Base-by-base conservation (phyloP, 1,284 basidiomycete species). In the Rhodotorula sp. region DNA sequence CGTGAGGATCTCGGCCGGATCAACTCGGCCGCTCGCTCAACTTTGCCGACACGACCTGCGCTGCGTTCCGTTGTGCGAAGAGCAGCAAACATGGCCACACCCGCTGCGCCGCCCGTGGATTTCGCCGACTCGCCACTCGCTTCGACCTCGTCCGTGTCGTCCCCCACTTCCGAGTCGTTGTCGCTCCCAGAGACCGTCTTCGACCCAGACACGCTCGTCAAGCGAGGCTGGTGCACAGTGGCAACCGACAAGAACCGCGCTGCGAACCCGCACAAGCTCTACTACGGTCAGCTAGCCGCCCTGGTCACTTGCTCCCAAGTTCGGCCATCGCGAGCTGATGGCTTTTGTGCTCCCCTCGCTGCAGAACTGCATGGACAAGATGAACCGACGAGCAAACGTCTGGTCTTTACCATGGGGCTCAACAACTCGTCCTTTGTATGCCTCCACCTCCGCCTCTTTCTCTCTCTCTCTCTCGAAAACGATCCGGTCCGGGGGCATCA, bases 331-430 rank as follows among this genome's bases (percentile, higher is more conserved):
- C 38, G 38, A 43, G 34, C 34, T 34, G 34, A 7, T 43, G 8
- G 10, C 21, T 7, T 7, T 26, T 12, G 7, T 47, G 60, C 31
- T n/a, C n/a, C n/a, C n/a, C n/a, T 62, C 52, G 15, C 52, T 14
- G 28, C 61, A 77, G 76, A 78, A 55, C 64, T 78, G 0, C 77
- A 77, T 43, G 76, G 76, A 15, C 47, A 68, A 10, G 67, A 62
- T 23, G 54, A 69, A 6, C 60, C 64, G 10, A 28, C 64, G 3
- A 67, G 54, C 31, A 63, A 67, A 23, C 60, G 64, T 19, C 18
- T 77, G 23, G 69, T 78, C 14, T 71, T 76, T 60, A 72, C 72
- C 50, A 77, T 82, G 82, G 82, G 82, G 18, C 66, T 82, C 21
- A 80, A 80, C 74, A 81, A 80, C 69, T 78, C 78, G 14, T 80